Percentiles rank a stretch among this genome's conserved stretches.
Evolutionary conservation across 2,329 filamentous ascomycete genomes (phyloP).

Genomic region (Calonectria ilicicola): DNA sequence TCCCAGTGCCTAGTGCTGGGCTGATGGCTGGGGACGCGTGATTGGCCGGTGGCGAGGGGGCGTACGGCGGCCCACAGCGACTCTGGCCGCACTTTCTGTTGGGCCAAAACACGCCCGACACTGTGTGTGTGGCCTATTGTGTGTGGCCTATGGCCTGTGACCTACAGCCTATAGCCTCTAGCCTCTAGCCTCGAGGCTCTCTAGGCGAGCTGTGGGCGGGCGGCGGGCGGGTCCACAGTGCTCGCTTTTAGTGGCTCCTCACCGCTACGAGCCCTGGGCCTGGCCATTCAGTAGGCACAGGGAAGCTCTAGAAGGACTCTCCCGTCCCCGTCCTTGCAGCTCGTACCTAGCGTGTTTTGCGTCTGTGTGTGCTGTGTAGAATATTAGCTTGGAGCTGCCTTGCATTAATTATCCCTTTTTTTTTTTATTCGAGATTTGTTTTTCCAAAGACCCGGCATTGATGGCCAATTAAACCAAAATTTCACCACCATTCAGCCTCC

Average conservation of each 20-base stretch:
- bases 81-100: slow-evolving; percentile 26
- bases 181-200: too few species aligned
- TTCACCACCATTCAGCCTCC: background rate
- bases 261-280: slow-evolving; percentile 17
- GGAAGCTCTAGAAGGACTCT: slow-evolving; percentile 9
- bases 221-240: background rate
- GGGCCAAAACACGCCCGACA: slow-evolving; percentile 9
- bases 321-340: slow-evolving; percentile 3
- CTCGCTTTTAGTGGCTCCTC: slow-evolving; percentile 16
- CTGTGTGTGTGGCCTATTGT: background rate
- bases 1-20: slow-evolving; percentile 16
- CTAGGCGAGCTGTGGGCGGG: background rate
- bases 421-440: background rate
- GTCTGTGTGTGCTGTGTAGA: background rate
- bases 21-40: slow-evolving; percentile 19
- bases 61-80: slow-evolving; percentile 30
- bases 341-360: background rate
- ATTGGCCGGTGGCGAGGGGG: slow-evolving; percentile 40
- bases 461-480: background rate
- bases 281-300: background rate
- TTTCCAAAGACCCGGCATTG: background rate
- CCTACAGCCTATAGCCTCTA: too few species aligned
- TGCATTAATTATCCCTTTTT: background rate
- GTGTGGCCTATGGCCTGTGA: too few species aligned
- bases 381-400: background rate